phyloP scores from a whole-genome alignment of 2,329 filamentous ascomycete genomes.

The Botrytis squamosa region DNA sequence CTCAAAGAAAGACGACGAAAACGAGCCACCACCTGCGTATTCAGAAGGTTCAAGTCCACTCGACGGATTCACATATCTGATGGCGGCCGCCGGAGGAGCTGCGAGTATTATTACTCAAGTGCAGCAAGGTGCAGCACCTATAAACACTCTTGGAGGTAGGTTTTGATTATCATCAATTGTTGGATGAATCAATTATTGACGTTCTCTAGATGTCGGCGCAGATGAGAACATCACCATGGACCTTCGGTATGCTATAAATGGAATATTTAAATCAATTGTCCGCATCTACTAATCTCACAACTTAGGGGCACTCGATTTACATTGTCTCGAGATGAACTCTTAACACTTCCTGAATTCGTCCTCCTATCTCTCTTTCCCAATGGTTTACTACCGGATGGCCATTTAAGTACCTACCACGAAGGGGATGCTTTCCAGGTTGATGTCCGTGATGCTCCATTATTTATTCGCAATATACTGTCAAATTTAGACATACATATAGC shows the following conservation, averaged over 20 bases:
- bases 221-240: constrained; percentile 96
- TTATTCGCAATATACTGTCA: constrained; percentile 37
- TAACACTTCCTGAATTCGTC: constrained; percentile 96
- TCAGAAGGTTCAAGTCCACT: constrained; percentile 92
- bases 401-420: constrained; percentile 90
- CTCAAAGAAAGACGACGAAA: constrained; percentile 75
- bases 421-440: constrained; percentile 95
- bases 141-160: constrained; percentile 85
- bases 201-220: constrained; percentile 66
- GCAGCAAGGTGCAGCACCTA: constrained; percentile 81
- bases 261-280: constrained; percentile 9
- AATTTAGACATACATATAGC: constrained; percentile 46
- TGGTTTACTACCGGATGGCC: constrained; percentile 93
- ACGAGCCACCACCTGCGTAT: constrained; percentile 93
- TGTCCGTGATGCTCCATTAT: constrained; percentile 59
- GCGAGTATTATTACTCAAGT: constrained; percentile 99
- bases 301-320: constrained; percentile 87
- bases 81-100: constrained; percentile 95
- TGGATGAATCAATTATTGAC: constrained; percentile 20
- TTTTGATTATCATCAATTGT: constrained; percentile 13
- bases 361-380: constrained; percentile 97
- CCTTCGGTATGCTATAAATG: constrained; percentile 66
- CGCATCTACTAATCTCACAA: constrained; percentile 35
- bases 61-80: constrained; percentile 89
- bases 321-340: constrained; percentile 87